Evolutionary conservation across 1,284 basidiomycete species (phyloP).

Genomic region (Ustilago trichophora): DNA sequence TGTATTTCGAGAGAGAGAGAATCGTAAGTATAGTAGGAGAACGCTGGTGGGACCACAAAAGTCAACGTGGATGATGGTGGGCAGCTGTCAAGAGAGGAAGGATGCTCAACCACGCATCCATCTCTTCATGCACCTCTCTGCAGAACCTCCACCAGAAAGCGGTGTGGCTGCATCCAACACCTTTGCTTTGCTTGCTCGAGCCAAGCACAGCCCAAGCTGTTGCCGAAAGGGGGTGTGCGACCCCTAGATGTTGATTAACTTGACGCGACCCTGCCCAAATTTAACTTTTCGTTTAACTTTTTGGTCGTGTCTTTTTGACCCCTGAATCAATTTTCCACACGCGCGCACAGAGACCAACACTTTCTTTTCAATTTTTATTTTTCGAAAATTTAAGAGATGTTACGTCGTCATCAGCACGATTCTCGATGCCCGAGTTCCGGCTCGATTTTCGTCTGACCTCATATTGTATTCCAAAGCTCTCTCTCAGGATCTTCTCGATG

Average conservation of each 20-base stretch:
- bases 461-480: slow-evolving; percentile 13
- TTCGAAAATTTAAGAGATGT: too few species aligned
- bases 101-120: slow-evolving; percentile 3
- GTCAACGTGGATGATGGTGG: slow-evolving; percentile 6
- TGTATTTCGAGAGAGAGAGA: too few species aligned
- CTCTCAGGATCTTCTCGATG: not conserved
- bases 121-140: slow-evolving; percentile 5
- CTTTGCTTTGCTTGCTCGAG: not conserved
- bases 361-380: slow-evolving; percentile 4
- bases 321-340: slow-evolving; percentile 13
- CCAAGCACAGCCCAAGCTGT: not conserved
- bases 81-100: not conserved
- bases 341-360: slow-evolving; percentile 13
- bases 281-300: slow-evolving; percentile 3
- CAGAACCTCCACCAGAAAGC: slow-evolving; percentile 6
- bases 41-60: too few species aligned
- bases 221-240: slow-evolving; percentile 5
- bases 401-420: too few species aligned
- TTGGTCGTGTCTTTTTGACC: too few species aligned
- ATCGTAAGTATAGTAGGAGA: too few species aligned
- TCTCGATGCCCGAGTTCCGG: slow-evolving; percentile 25
- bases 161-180: slow-evolving; percentile 1
- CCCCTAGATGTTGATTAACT: slow-evolving; percentile 33
- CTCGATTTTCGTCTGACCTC: slow-evolving; percentile 34
- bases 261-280: not conserved